A percentile compares a stretch with the other conserved stretches of the same genome.
These are phyloP conservation scores for Aspergillus aculeatus DNA, from an alignment of 2,329 filamentous ascomycete genomes.

Conservation along the genomic window DNA sequence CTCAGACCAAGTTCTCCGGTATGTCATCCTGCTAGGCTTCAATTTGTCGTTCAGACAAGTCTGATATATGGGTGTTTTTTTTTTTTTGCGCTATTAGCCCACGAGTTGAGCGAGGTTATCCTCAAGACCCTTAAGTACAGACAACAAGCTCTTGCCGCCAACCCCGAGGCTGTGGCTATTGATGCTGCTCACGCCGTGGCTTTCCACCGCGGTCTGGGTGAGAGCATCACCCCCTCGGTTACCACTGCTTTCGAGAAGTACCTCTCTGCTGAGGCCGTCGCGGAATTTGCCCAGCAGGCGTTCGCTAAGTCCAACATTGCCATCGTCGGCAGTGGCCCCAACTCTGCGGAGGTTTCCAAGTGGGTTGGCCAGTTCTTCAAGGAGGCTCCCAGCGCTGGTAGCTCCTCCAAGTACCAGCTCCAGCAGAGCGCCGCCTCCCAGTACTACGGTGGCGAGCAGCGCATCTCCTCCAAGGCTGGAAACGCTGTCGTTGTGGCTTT, in stretches of 20 bases:
- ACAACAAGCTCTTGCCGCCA: slow-evolving; percentile 68
- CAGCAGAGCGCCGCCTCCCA: slow-evolving; percentile 67
- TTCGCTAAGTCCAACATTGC: slow-evolving; percentile 91
- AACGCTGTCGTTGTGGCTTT: slow-evolving; percentile 90
- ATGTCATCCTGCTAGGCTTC: slow-evolving; percentile 25
- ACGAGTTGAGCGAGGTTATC: slow-evolving; percentile 89
- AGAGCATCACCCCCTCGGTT: slow-evolving; percentile 70
- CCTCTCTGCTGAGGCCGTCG: slow-evolving; percentile 71
- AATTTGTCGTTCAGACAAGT: background rate
- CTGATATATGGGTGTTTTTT: slow-evolving; percentile 12
- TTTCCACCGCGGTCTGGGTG: slow-evolving; percentile 90
- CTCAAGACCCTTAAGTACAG: slow-evolving; percentile 71
- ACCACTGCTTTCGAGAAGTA: slow-evolving; percentile 75
- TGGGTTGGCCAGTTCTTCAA: slow-evolving; percentile 95
- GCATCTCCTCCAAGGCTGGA: slow-evolving; percentile 70
- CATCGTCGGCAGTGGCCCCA: slow-evolving; percentile 84
- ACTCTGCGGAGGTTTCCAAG: slow-evolving; percentile 72
- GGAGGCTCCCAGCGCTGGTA: slow-evolving; percentile 55
- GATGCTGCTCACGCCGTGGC: slow-evolving; percentile 83
- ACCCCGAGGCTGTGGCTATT: slow-evolving; percentile 68
- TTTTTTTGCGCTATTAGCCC: slow-evolving; percentile 54
- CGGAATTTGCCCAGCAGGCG: slow-evolving; percentile 71
- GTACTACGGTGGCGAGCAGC: slow-evolving; percentile 95
- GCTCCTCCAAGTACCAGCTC: slow-evolving; percentile 52
- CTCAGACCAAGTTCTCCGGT: slow-evolving; percentile 80